Conservation (phyloP, 768 basidiomycete genomes). For the Fistulinella prunicolor region DNA sequence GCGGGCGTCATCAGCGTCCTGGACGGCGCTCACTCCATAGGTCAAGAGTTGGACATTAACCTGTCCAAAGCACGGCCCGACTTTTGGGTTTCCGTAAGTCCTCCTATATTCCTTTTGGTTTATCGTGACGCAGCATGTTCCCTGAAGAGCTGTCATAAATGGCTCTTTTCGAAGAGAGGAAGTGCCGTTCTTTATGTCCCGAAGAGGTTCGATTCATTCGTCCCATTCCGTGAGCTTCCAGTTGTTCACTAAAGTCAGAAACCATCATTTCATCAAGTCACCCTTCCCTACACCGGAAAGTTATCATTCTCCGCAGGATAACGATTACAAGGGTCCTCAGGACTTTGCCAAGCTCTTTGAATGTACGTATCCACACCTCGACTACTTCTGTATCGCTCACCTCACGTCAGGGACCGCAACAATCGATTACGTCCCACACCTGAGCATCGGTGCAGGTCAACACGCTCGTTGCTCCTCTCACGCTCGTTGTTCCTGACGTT, state of each 20-base stretch:
- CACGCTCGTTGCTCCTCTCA: neutral
- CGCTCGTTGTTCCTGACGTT: slow-evolving; percentile 3
- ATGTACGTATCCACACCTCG: slow-evolving; percentile 22
- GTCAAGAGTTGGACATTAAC: slow-evolving; percentile 64
- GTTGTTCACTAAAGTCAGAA: slow-evolving; percentile 35
- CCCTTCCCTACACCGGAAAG: slow-evolving; percentile 53
- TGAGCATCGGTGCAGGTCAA: slow-evolving; percentile 54
- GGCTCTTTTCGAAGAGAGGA: slow-evolving; percentile 70
- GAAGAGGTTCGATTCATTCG: slow-evolving; percentile 38
- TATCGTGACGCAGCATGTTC: neutral
- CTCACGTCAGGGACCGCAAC: slow-evolving; percentile 57
- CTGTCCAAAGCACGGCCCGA: slow-evolving; percentile 59
- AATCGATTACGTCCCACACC: slow-evolving; percentile 49
- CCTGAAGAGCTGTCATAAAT: slow-evolving; percentile 78
- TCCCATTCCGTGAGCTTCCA: neutral
- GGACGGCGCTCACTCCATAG: slow-evolving; percentile 79
- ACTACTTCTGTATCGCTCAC: neutral
- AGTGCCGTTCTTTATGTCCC: slow-evolving; percentile 76
- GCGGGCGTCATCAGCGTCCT: slow-evolving; percentile 63
- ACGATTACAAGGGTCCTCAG: slow-evolving; percentile 24
- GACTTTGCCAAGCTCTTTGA: slow-evolving; percentile 52
- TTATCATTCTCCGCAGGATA: slow-evolving; percentile 49
- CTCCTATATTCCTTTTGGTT: neutral
- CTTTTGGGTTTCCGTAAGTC: slow-evolving; percentile 72
- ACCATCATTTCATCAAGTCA: slow-evolving; percentile 60